Conservation (phyloP, 2,329 filamentous ascomycete genomes). For the Xylariaceae sp. region DNA sequence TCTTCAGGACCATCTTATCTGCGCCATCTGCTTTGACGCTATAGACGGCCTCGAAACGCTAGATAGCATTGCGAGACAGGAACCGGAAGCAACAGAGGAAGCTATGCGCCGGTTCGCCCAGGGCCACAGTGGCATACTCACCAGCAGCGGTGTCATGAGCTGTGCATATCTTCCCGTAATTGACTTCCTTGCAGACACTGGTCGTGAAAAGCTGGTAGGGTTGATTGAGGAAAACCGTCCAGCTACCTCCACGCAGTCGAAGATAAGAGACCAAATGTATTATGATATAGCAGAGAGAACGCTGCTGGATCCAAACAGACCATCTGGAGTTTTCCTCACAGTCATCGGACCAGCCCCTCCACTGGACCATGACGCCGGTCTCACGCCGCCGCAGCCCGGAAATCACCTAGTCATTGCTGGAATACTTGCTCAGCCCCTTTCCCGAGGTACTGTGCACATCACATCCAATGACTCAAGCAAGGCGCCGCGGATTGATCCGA, state of each 20-base stretch:
- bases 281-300: slow-evolving; percentile 10
- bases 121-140: slow-evolving; percentile 13
- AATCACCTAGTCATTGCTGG: slow-evolving; percentile 11
- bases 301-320: slow-evolving; percentile 10
- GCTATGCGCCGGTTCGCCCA: neutral
- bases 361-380: slow-evolving; percentile 10
- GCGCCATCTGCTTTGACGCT: slow-evolving; percentile 13
- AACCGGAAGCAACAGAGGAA: slow-evolving; percentile 9
- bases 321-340: slow-evolving; percentile 10
- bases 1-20: slow-evolving; percentile 26
- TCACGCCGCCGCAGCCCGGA: slow-evolving; percentile 2
- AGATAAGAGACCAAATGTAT: too few species aligned
- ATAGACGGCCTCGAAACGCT: slow-evolving; percentile 18
- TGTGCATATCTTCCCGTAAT: slow-evolving; percentile 20
- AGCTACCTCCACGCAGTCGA: too few species aligned
- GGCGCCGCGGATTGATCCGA: slow-evolving; percentile 12
- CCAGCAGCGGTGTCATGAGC: neutral
- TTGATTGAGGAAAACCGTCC: too few species aligned
- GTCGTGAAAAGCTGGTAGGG: neutral
- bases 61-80: slow-evolving; percentile 16
- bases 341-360: slow-evolving; percentile 7
- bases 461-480: neutral
- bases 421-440: neutral
- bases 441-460: slow-evolving; percentile 1
- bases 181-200: neutral